Evolutionary conservation across 2,329 filamentous ascomycete genomes (phyloP), one percentile per base, ranked within the genome.

Genomic region (Colletotrichum melonis): DNA sequence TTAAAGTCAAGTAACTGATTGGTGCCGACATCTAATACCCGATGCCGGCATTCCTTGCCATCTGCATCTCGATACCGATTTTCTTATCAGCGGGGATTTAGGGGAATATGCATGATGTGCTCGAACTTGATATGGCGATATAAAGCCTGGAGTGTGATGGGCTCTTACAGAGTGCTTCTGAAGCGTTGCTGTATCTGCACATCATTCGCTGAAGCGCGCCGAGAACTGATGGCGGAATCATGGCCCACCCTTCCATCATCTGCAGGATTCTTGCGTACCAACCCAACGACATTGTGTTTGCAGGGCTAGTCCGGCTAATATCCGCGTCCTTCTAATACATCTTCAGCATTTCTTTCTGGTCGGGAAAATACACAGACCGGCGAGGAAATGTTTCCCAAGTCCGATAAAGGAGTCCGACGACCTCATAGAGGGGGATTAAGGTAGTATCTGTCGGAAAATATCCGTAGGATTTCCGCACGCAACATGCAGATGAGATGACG

Each of bases 191-290:
- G 4, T 8, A 26, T 16, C 28, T 5, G 46, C 28, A 5, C 3
- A 9, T 62, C 30, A 71, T 71, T 71, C 68, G 68, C 42, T 26
- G 46, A 49, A 19, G 24, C 6, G 14, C 46, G 56, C 46, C 68
- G 56, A 60, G 67, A 42, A n/a, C 8, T 9, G 32, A 71, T 71
- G 68, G 63, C 63, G 68, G 62, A 67, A 71, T 67, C 46, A 11
- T 46, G 63, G 56, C 56, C 68, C 68, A 71, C 68, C 68, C 60
- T 71, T 66, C 63, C 68, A 67, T 26, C 68, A 71, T 67, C 24
- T 19, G 5, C n/a, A 26, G 30, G 38, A 46, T 42, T 24, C 28
- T 49, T 32, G 2, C 22, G 22, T 30, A 11, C 12, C 56, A 35
- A 22, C 54, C 30, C 19, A 22, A 14, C 52, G 7, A 5, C 16